A percentile compares a stretch with the other conserved stretches of the same genome.
These are phyloP conservation scores for Aspergillus aculeatus DNA, from an alignment of 2,329 filamentous ascomycete genomes.

Conservation along the genomic window DNA sequence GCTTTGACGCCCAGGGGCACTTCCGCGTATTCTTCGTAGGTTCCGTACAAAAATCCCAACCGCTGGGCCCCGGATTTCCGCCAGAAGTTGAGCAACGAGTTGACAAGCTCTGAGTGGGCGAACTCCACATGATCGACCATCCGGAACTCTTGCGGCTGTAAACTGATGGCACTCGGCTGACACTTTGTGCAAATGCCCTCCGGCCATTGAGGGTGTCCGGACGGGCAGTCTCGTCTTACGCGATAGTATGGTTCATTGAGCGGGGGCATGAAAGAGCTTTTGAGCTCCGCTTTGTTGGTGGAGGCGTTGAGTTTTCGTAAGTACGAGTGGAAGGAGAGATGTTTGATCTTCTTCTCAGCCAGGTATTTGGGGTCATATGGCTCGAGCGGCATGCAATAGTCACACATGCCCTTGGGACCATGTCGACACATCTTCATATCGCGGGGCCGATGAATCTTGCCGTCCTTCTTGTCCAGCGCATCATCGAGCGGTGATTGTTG, in stretches of 20 bases:
- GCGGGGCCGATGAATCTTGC: slow-evolving; percentile 75
- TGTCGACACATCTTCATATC: slow-evolving; percentile 91
- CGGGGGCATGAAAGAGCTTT: slow-evolving; percentile 93
- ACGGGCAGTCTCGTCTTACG: slow-evolving; percentile 84
- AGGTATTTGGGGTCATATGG: slow-evolving; percentile 89
- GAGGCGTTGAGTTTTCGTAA: slow-evolving; percentile 92
- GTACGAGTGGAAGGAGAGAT: slow-evolving; percentile 92
- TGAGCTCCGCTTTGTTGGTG: slow-evolving; percentile 93
- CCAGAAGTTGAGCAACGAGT: slow-evolving; percentile 91
- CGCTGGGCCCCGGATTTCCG: slow-evolving; percentile 79
- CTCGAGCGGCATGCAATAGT: slow-evolving; percentile 96
- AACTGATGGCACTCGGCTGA: slow-evolving; percentile 91
- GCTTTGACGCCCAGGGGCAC: slow-evolving; percentile 94
- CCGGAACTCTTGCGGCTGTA: slow-evolving; percentile 89
- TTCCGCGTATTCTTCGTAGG: slow-evolving; percentile 85
- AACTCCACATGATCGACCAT: slow-evolving; percentile 99
- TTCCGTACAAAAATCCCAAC: slow-evolving; percentile 86
- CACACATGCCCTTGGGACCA: slow-evolving; percentile 96
- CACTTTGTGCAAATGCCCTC: slow-evolving; percentile 98
- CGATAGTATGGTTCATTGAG: slow-evolving; percentile 90
- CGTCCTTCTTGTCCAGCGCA: slow-evolving; percentile 78
- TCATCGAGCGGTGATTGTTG: slow-evolving; percentile 87
- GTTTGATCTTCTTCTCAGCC: slow-evolving; percentile 96
- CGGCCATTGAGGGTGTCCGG: slow-evolving; percentile 89
- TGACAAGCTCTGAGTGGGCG: slow-evolving; percentile 76